Conservation (phyloP, 139 green algal genomes). For the Tetradesmus lagerheimii region DNA sequence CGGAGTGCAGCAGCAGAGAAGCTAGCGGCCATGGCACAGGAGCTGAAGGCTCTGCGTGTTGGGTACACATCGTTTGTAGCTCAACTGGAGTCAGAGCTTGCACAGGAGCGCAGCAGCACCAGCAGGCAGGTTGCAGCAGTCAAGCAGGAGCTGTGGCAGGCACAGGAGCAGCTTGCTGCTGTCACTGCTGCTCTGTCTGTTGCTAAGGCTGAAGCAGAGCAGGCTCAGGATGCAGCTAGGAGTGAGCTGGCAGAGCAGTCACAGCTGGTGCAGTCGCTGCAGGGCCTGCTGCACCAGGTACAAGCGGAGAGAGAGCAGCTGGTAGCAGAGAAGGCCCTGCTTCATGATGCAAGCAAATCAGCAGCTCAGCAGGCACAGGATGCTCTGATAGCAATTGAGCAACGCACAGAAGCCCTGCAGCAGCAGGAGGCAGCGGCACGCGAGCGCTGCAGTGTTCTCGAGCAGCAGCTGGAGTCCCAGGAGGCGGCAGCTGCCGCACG, state of each 20-base stretch:
- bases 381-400: not conserved
- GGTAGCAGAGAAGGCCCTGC: not conserved
- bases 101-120: not conserved
- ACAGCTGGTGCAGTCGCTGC: not conserved
- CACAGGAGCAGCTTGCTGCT: conserved; percentile 18
- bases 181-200: not conserved
- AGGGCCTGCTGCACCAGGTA: conserved; percentile 6
- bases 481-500: not conserved
- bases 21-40: not conserved
- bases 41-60: not conserved
- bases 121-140: conserved; percentile 1
- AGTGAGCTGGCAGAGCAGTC: not conserved
- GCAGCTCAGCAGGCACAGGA: not conserved
- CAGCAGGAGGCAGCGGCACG: not conserved
- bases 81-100: not conserved
- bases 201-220: not conserved
- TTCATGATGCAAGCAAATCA: not conserved
- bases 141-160: conserved; percentile 11
- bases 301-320: not conserved
- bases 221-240: conserved; percentile 4
- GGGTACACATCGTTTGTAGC: not conserved
- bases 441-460: not conserved
- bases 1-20: not conserved
- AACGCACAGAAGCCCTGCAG: not conserved
- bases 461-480: not conserved